These are phyloP conservation scores for Calonectria montana DNA, from an alignment of 2,329 filamentous ascomycete genomes.

Conservation along the genomic window DNA sequence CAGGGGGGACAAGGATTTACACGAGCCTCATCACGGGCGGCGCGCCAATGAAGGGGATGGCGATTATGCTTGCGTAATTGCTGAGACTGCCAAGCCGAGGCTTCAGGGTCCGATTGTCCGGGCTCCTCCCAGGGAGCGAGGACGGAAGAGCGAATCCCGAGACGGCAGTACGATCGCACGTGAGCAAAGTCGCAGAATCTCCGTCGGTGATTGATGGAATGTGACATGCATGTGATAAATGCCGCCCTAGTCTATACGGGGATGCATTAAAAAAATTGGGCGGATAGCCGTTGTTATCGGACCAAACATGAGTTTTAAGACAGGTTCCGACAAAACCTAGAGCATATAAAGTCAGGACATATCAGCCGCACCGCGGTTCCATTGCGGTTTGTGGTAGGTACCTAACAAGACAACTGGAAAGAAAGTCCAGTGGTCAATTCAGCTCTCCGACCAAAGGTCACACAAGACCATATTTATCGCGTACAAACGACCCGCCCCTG, in stretches of 20 bases:
- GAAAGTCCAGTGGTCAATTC: neutral
- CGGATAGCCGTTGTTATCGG: neutral
- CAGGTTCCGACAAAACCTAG: neutral
- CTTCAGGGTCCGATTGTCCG: neutral
- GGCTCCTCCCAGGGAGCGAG: neutral
- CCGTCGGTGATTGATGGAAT: neutral
- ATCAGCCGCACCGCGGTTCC: neutral
- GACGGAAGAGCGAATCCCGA: neutral
- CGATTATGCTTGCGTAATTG: constrained; percentile 5
- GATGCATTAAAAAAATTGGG: neutral
- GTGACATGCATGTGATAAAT: neutral
- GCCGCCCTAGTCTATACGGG: neutral
- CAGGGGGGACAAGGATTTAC: constrained; percentile 6
- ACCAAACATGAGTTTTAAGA: neutral
- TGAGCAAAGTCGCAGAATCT: neutral
- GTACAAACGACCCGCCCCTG: too few relatives aligned
- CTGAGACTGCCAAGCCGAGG: neutral
- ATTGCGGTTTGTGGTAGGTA: neutral
- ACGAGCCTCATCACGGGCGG: neutral
- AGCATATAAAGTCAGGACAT: neutral
- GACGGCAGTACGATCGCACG: neutral
- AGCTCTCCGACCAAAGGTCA: neutral
- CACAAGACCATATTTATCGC: too few relatives aligned
- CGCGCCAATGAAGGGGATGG: neutral
- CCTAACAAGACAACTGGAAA: neutral